These are phyloP conservation scores for Cicer bijugum DNA, from an alignment of 306 rosid species.

Conservation along the genomic window DNA sequence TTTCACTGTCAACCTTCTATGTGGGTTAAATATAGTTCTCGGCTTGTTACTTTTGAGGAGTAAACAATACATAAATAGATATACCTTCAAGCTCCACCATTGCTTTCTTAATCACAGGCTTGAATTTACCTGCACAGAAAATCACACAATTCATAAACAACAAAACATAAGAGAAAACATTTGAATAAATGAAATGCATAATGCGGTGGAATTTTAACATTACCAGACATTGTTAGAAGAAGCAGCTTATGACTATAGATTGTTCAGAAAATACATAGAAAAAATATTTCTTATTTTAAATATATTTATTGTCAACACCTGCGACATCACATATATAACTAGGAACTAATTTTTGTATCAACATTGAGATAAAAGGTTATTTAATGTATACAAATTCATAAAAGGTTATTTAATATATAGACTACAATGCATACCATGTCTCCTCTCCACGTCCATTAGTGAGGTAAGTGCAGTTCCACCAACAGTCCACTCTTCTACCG, in stretches of 20 bases:
- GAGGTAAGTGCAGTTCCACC: slow-evolving; percentile 93
- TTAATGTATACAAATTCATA: slow-evolving; percentile 12
- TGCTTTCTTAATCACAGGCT: slow-evolving; percentile 99
- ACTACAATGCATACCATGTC: slow-evolving; percentile 72
- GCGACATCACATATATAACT: slow-evolving; percentile 5
- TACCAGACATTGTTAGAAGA: slow-evolving; percentile 18
- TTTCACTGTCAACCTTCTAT: slow-evolving; percentile 33
- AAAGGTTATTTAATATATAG: slow-evolving; percentile 19
- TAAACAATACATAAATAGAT: slow-evolving; percentile 31
- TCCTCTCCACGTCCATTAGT: slow-evolving; percentile 96
- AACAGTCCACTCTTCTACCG: slow-evolving; percentile 94
- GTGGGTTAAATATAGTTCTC: slow-evolving; percentile 14
- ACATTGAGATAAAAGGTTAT: slow-evolving; percentile 28
- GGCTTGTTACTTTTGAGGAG: slow-evolving; percentile 13
- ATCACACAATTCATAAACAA: slow-evolving; percentile 32
- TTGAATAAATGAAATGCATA: slow-evolving; percentile 37
- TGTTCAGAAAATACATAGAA: slow-evolving; percentile 12
- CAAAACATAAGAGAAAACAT: slow-evolving; percentile 38
- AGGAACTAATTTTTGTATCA: slow-evolving; percentile 16
- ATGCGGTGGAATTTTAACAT: background rate
- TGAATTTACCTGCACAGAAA: slow-evolving; percentile 78
- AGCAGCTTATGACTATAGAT: slow-evolving; percentile 11
- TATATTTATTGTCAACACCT: slow-evolving; percentile 21
- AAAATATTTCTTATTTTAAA: slow-evolving; percentile 16
- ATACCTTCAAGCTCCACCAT: slow-evolving; percentile 99